These are phyloP conservation scores for Ogataea haglerorum DNA, from an alignment of 805 yeast genomes.

Conservation along the genomic window DNA sequence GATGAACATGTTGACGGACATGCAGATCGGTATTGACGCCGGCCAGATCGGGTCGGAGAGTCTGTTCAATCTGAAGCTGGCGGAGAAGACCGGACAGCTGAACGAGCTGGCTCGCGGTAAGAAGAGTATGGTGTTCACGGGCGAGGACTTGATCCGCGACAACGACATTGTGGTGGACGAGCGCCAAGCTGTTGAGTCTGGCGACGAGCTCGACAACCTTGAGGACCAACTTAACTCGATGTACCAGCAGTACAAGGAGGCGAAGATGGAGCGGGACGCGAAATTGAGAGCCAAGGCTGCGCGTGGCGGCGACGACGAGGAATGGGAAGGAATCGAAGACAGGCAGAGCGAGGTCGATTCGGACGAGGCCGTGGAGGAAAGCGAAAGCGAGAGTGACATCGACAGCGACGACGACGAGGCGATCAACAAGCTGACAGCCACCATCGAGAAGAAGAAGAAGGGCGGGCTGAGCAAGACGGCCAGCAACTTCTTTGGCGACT, in stretches of 20 bases:
- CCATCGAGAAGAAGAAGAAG: conserved; percentile 39
- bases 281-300: conserved; percentile 65
- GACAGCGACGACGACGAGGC: conserved; percentile 74
- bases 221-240: conserved; percentile 81
- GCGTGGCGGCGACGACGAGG: conserved; percentile 74
- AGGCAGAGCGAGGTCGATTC: conserved; percentile 30
- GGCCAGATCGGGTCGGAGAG: conserved; percentile 75
- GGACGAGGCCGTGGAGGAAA: conserved; percentile 46
- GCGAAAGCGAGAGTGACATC: conserved; percentile 38
- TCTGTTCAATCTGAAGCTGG: conserved; percentile 77
- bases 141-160: conserved; percentile 51
- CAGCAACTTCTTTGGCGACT: conserved; percentile 44
- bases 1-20: conserved; percentile 92
- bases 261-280: conserved; percentile 66
- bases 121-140: conserved; percentile 56
- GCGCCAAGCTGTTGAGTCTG: conserved; percentile 32
- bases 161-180: conserved; percentile 53
- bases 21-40: conserved; percentile 91
- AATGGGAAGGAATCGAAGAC: conserved; percentile 69
- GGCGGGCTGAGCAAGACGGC: conserved; percentile 44
- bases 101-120: conserved; percentile 75
- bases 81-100: conserved; percentile 82
- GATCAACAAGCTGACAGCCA: conserved; percentile 55
- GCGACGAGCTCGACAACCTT: conserved; percentile 59
- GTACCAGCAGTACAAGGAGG: conserved; percentile 69